These are phyloP conservation scores for Stellera chamaejasme DNA, from an alignment of 345 rosid species.

Conservation along the genomic window DNA sequence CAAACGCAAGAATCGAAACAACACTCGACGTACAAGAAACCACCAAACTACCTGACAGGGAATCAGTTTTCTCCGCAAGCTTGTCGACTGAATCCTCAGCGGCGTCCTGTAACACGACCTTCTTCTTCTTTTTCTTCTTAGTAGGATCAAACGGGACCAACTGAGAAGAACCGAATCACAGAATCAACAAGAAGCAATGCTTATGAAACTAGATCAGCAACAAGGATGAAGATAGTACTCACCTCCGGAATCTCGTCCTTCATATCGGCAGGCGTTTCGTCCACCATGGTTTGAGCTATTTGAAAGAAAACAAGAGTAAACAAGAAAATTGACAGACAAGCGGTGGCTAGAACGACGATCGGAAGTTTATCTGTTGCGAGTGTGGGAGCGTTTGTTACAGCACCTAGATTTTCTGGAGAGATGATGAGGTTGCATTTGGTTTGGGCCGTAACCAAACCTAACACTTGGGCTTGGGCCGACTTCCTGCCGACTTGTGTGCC, in stretches of 20 bases:
- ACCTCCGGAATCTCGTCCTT: constrained; percentile 58
- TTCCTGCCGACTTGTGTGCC: no score
- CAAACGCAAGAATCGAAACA: constrained; percentile 3
- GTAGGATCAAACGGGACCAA: constrained; percentile 84
- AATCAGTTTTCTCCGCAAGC: constrained; percentile 63
- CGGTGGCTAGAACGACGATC: no score
- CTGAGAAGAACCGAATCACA: constrained; percentile 21
- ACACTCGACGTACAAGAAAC: background rate
- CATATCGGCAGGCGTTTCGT: constrained; percentile 28
- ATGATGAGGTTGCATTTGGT: no score
- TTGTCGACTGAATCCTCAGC: constrained; percentile 57
- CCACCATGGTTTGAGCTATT: constrained; percentile 27
- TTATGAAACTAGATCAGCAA: background rate
- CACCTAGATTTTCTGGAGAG: no score
- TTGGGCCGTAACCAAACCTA: no score
- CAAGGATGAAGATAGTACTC: background rate
- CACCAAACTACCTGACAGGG: constrained; percentile 37
- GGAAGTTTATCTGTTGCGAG: no score
- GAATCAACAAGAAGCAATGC: background rate
- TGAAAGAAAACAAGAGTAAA: no score
- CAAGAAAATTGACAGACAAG: no score
- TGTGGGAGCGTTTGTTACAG: no score
- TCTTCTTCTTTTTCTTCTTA: constrained; percentile 98
- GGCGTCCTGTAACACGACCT: constrained; percentile 52
- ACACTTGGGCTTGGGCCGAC: no score